Evolutionary conservation across 495 filamentous ascomycete species (phyloP).

Genomic region (Neurospora sp.): DNA sequence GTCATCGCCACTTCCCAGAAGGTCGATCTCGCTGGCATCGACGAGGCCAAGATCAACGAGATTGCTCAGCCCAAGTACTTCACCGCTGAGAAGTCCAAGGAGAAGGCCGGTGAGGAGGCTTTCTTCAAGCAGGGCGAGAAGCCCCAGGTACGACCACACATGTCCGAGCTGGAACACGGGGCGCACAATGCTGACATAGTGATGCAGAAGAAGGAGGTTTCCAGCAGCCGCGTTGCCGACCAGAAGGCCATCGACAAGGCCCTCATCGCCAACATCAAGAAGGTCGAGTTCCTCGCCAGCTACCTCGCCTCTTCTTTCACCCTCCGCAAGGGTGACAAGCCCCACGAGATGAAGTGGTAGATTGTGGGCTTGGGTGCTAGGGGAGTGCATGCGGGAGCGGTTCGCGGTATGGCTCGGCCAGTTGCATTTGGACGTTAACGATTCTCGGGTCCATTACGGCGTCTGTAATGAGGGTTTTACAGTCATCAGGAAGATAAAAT

Average conservation of each 20-base stretch:
- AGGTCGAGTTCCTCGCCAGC: conserved; percentile 75
- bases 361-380: conserved; percentile 16
- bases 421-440: conserved; percentile 48
- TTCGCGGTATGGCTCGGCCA: conserved; percentile 42
- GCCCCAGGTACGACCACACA: conserved; percentile 62
- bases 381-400: conserved; percentile 29
- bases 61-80: conserved; percentile 80
- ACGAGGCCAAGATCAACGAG: conserved; percentile 76
- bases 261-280: conserved; percentile 85
- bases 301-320: conserved; percentile 91
- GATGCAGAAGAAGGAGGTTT: conserved; percentile 86
- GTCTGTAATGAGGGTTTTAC: conserved; percentile 49
- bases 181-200: conserved; percentile 16
- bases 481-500: conserved; percentile 39
- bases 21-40: conserved; percentile 76
- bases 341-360: conserved; percentile 95
- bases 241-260: conserved; percentile 97
- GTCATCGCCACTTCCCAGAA: conserved; percentile 93
- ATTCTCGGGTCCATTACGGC: conserved; percentile 46
- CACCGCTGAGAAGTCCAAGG: conserved; percentile 79
- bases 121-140: conserved; percentile 99
- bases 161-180: not conserved
- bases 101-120: conserved; percentile 88
- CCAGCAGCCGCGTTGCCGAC: conserved; percentile 81
- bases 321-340: conserved; percentile 95